Evolutionary conservation across 768 basidiomycete genomes (phyloP), one percentile per base, ranked within the genome.

Genomic region (Bullera alba): DNA sequence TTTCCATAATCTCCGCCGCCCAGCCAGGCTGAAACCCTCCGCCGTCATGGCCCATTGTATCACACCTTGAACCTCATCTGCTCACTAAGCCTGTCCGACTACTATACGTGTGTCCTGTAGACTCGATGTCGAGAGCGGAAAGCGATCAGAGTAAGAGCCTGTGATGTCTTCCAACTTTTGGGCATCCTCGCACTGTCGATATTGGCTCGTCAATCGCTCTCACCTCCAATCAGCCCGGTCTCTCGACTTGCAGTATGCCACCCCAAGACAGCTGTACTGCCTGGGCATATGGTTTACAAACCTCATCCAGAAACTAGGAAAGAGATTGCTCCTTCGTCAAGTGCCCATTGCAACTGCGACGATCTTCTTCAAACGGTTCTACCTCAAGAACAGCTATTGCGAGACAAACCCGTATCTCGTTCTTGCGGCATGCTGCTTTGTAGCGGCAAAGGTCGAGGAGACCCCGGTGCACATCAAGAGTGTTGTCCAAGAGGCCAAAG

Each of bases 381-480:
- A 97, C 72, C 76, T 93, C 62, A 93, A 93, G 76, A 96, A 93
- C 69, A 79, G 83, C 6, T 93, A 91, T 67, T 90, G 87, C 75
- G 91, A 95, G 69, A 96, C 93, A 0, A 95, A 97, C 58, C 90
- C 90, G 0, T 91, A 87, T 62, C 77, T 92, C 50, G 91, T 96
- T 43, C 82, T 91, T 37, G 83, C 90, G 0, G 88, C 91, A 0
- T 99, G 93, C 73, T 84, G 84, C 57, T 97, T 96, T 72, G 85
- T 97, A 28, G 92, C 93, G 7, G 88, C 92, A 0, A 99, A 99
- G 71, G 89, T 91, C 1, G 95, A 99, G 67, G 95, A 99, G 71
- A 87, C 84, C 0, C 92, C 95, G 0, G 80, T 90, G 0, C 90
- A 92, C 65, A 90, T 97, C 75, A 96, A 96, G 76, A 85, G 80